Conservation (phyloP, 129 eudicot species). For the Artemisia argyi region DNA sequence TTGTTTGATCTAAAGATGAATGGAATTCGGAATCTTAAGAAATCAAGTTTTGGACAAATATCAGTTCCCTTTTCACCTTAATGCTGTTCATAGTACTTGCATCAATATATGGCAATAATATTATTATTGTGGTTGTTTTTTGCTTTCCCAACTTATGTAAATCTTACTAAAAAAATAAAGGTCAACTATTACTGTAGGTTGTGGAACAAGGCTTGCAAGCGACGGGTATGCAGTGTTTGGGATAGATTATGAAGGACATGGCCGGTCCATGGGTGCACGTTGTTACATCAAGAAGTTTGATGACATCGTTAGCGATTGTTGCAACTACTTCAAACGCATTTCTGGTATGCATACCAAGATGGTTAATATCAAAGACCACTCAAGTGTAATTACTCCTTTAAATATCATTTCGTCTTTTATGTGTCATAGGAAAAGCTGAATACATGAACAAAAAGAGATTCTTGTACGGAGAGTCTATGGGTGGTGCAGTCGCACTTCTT, state of each 20-base stretch:
- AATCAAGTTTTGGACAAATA: background rate
- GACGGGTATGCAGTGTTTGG: slow-evolving; percentile 85
- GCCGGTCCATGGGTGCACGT: slow-evolving; percentile 93
- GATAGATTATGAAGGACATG: slow-evolving; percentile 95
- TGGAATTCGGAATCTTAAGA: background rate
- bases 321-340: slow-evolving; percentile 60
- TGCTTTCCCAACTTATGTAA: too few relatives aligned
- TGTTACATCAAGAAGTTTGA: slow-evolving; percentile 91
- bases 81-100: background rate
- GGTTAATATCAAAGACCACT: background rate
- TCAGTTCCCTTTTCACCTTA: background rate
- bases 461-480: slow-evolving; percentile 96
- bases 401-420: background rate
- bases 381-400: background rate
- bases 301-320: slow-evolving; percentile 72
- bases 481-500: slow-evolving; percentile 92
- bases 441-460: slow-evolving; percentile 66
- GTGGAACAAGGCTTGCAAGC: slow-evolving; percentile 75
- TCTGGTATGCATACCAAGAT: slow-evolving; percentile 36
- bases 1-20: background rate
- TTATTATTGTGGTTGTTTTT: too few relatives aligned
- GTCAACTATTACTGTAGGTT: slow-evolving; percentile 34
- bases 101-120: background rate
- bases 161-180: background rate
- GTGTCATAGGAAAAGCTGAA: slow-evolving; percentile 53